Base-by-base conservation (phyloP, 2,329 filamentous ascomycete species). In the Nectriaceae sp. region DNA sequence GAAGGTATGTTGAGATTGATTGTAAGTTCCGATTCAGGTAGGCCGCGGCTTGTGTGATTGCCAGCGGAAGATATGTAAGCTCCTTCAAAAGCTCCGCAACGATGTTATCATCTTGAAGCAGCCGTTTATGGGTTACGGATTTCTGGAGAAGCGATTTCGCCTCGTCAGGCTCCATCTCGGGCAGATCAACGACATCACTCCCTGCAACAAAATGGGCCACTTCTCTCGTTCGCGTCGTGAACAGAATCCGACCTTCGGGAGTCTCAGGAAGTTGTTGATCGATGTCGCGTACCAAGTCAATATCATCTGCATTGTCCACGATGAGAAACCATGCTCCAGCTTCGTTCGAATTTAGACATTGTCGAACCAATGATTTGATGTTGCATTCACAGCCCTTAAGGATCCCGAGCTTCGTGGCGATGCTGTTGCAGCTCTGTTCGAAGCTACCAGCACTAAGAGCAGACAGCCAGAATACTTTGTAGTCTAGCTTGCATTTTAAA, bases 21-120 rank as follows among this genome's bases (percentile, higher is more conserved):
- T 3, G 57, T 48, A 29, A n/a, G n/a, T 56, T 67, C 16, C 47
- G 47, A 40, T 69, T 72, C 19, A 78, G 58, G 44, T 73, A 77
- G 5, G 72, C 70, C 3, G 68, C 65, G 13, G 72, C 68, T 59
- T 75, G 67, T n/a, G n/a, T 58, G 13, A 74, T 73, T 4, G 65
- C 67, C 3, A 71, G 60, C 1, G 71, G 72, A n/a, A 76, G 62
- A 40, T 57, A 65, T 59, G 56, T 8, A n/a, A 76, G 63, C 37
- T 64, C 41, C 5, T 39, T 18, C 2, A 56, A 16, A 26, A 59
- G 51, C 15, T 47, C 20, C 5, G 3, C 11, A 1, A 33, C 8
- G 5, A 19, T 2, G 2, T 37, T 18, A n/a, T n/a, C 11, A 24
- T 45, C 18, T 11, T 40, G 18, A 13, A 49, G 10, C 16, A 31